phyloP scores from a whole-genome alignment of 305 asterid species.

The Striga hermonthica region DNA sequence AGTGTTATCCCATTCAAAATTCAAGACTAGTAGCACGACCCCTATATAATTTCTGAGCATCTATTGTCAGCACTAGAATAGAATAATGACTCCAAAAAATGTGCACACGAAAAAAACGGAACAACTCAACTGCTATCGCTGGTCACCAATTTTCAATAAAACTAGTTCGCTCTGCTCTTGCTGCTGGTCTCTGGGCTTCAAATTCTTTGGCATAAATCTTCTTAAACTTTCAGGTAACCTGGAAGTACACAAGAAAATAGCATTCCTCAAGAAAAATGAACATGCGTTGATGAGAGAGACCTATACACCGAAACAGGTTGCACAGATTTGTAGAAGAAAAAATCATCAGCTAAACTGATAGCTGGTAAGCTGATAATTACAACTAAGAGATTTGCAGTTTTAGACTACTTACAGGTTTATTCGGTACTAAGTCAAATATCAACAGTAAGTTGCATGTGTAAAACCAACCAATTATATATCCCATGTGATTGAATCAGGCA shows the following conservation, averaged over 20 bases:
- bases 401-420: neutral
- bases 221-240: slow-evolving; percentile 83
- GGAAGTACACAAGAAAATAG: slow-evolving; percentile 29
- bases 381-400: neutral
- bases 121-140: slow-evolving; percentile 33
- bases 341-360: slow-evolving; percentile 1
- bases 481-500: neutral
- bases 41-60: slow-evolving; percentile 28
- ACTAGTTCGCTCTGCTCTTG: slow-evolving; percentile 71
- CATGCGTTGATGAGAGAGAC: no score
- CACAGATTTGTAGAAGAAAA: slow-evolving; percentile 9
- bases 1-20: slow-evolving; percentile 3
- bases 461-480: neutral
- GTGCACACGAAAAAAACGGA: slow-evolving; percentile 19
- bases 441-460: neutral
- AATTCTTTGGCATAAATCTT: slow-evolving; percentile 70
- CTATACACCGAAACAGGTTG: no score
- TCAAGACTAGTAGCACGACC: slow-evolving; percentile 1
- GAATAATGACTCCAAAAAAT: slow-evolving; percentile 19
- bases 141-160: slow-evolving; percentile 49
- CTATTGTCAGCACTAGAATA: slow-evolving; percentile 33
- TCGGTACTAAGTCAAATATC: neutral
- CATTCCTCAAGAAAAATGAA: neutral
- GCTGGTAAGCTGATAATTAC: neutral
- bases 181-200: slow-evolving; percentile 65